A percentile compares a stretch with the other conserved stretches of the same genome.
Evolutionary conservation across 345 rosid genomes (phyloP).

Genomic region (Erucastrum elatum): DNA sequence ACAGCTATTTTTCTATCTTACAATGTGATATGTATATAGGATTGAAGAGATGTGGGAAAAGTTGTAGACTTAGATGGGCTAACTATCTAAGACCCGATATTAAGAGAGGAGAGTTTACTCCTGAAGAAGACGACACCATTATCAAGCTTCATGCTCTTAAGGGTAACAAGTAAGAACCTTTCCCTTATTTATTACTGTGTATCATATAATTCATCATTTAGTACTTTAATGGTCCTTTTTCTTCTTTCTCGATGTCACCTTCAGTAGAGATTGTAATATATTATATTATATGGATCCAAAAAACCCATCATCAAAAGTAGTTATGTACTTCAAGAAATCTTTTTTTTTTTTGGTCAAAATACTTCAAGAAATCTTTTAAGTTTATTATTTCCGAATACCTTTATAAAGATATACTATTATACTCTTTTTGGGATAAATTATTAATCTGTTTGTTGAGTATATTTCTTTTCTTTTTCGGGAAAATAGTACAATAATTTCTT

Average conservation of each 20-base stretch:
- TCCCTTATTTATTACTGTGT: neutral
- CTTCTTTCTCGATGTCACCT: neutral
- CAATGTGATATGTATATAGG: conserved; percentile 30
- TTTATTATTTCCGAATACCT: neutral
- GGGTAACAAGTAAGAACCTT: conserved; percentile 50
- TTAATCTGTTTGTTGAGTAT: neutral
- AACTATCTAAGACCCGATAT: conserved; percentile 57
- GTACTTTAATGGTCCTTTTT: neutral
- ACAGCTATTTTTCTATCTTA: neutral
- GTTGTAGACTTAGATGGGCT: conserved; percentile 54
- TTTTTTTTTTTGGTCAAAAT: too few relatives aligned
- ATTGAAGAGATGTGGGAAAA: conserved; percentile 52
- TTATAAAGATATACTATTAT: neutral
- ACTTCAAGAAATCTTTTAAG: too few relatives aligned
- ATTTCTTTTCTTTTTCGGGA: neutral
- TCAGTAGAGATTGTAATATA: neutral
- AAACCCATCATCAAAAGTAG: too few relatives aligned
- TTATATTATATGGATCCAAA: neutral
- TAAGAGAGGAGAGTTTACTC: conserved; percentile 51
- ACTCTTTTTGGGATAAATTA: neutral
- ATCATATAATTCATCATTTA: neutral
- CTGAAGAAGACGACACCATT: conserved; percentile 45
- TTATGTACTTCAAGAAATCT: too few relatives aligned
- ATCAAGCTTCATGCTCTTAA: conserved; percentile 46
- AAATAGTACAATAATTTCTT: neutral